Percentiles rank a stretch among this genome's conserved stretches.
phyloP scores from a whole-genome alignment of 78 protist species.

The Planoprotostelium fungivorum region DNA sequence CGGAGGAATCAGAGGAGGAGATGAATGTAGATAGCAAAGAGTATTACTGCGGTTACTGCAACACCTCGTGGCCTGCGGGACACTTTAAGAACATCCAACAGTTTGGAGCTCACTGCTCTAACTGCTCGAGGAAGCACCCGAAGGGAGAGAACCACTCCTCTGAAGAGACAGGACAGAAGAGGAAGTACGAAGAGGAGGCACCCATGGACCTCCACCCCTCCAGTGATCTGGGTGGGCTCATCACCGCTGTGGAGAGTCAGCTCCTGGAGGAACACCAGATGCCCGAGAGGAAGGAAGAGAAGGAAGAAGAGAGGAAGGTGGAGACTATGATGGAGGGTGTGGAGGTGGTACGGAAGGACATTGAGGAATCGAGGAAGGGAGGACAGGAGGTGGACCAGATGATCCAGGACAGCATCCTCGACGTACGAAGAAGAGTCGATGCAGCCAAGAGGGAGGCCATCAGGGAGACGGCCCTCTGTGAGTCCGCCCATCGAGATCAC shows the following conservation, averaged over 20 bases:
- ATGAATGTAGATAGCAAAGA: not conserved
- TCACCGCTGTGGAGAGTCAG: not conserved
- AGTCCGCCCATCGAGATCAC: no score
- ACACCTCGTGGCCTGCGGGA: constrained; percentile 30
- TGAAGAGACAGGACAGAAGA: not conserved
- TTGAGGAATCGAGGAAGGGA: no score
- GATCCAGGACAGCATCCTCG: no score
- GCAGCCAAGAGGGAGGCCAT: no score
- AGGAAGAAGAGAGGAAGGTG: no score
- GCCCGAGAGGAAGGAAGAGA: no score
- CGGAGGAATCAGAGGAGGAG: not conserved
- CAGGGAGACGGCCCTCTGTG: no score
- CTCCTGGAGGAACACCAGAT: no score
- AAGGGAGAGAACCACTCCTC: not conserved
- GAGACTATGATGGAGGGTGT: no score
- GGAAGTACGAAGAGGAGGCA: not conserved
- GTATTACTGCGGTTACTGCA: constrained; percentile 58
- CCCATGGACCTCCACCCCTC: not conserved
- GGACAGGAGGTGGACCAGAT: no score
- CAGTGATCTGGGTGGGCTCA: not conserved
- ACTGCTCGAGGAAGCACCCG: constrained; percentile 35
- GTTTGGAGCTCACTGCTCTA: constrained; percentile 54
- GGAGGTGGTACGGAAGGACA: no score
- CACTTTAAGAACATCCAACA: constrained; percentile 35
- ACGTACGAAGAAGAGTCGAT: no score